phyloP scores from a whole-genome alignment of 176 grass and related monocot genomes.

The Raddia distichophylla region DNA sequence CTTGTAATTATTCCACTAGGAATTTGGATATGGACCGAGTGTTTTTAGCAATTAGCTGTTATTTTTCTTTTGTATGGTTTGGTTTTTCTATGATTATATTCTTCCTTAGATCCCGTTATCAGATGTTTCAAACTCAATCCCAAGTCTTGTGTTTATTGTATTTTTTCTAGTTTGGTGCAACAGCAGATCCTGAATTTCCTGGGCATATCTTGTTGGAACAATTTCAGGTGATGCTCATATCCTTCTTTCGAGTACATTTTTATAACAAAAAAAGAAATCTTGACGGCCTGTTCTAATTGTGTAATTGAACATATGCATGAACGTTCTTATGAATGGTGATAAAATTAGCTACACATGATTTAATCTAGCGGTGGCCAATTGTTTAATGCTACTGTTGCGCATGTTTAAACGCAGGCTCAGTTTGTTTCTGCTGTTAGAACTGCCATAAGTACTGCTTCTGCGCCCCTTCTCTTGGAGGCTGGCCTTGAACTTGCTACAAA shows the following conservation, averaged over 20 bases:
- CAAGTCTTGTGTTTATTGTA: slow-evolving; percentile 35
- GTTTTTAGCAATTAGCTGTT: neutral
- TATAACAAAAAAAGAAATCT: slow-evolving; percentile 1
- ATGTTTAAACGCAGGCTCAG: slow-evolving; percentile 79
- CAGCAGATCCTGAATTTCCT: slow-evolving; percentile 90
- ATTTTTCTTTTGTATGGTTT: slow-evolving; percentile 5
- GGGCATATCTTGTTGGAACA: slow-evolving; percentile 97
- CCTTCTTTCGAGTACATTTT: slow-evolving; percentile 15
- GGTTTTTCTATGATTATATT: slow-evolving; percentile 3
- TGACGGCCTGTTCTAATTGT: slow-evolving; percentile 12
- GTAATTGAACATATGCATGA: slow-evolving; percentile 17
- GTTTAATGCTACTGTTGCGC: slow-evolving; percentile 26
- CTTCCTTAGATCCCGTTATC: neutral
- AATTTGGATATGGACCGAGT: neutral
- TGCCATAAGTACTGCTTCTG: slow-evolving; percentile 74
- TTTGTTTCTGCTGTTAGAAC: slow-evolving; percentile 96
- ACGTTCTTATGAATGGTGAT: neutral
- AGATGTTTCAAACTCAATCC: slow-evolving; percentile 13
- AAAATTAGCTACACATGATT: slow-evolving; percentile 3
- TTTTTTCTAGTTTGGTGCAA: slow-evolving; percentile 77
- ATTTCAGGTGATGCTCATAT: slow-evolving; percentile 74
- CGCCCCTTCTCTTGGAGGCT: slow-evolving; percentile 91
- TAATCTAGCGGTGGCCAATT: slow-evolving; percentile 5
- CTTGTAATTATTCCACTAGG: slow-evolving; percentile 9
- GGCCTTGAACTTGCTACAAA: slow-evolving; percentile 92